Evolutionary conservation across 495 filamentous ascomycete genomes (phyloP), one percentile per base, ranked within the genome.

Genomic region (Aspergillus panamensis): DNA sequence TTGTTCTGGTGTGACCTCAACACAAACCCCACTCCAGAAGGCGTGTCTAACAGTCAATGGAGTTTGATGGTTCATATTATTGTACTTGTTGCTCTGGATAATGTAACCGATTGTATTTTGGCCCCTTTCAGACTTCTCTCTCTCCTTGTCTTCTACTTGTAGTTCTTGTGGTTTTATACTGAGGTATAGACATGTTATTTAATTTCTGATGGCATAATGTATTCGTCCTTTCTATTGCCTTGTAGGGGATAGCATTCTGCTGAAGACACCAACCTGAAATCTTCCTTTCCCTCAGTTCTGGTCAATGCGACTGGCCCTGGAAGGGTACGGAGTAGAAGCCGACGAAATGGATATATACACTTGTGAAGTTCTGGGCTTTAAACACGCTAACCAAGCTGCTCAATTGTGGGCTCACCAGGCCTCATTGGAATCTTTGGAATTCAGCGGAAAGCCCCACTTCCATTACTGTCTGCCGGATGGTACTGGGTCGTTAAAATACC

Each of bases 361-460:
- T 12, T 17, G 30, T 10, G 19, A 52, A 21, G 19, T 19, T 37
- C 37, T 53, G 17, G 25, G n/a, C 6, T 16, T 60, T 49, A 35
- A 21, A 25, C 25, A 53, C 25, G 13, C 57, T 59, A 63, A 54
- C 61, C 61, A 42, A 25, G 39, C 57, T 48, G 52, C 39, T 42
- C 48, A 60, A 48, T 50, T 33, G 48, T 20, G 32, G 25, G 51
- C 33, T 32, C 47, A 56, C 39, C 40, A 37, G 47, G 58, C 35
- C 29, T 25, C 42, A 63, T 48, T 52, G 56, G 51, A 63, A 59
- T 63, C 56, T 59, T 56, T 63, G 61, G 59, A 58, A 62, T 42
- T 62, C 10, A 49, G 43, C 59, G 54, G 54, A 55, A 50, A 52
- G 35, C 56, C 59, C 63, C 59, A 62, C 57, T 25, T 2, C 29